Base-by-base conservation (phyloP, 768 basidiomycete genomes). In the Kwoniella sp. region DNA sequence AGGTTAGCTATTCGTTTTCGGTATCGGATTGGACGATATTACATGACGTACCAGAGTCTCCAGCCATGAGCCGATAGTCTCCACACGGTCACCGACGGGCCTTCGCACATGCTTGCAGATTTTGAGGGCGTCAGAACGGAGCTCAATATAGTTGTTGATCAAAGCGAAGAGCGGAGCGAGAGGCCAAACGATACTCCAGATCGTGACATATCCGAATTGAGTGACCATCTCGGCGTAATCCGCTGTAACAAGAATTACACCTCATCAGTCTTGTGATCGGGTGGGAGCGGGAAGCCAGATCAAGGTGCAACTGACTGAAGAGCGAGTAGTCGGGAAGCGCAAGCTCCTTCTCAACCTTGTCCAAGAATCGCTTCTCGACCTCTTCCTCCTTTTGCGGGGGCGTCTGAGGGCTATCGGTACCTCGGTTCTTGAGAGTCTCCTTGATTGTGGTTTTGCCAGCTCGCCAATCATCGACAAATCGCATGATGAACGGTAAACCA, bases 211-310 rank as follows among this genome's bases (percentile, higher is more conserved):
- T 0, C 95, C 94, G 78, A 95, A 96, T 74, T 82, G 81, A 9
- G 90, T 89, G 17, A 91, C 91, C 94, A 99, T 97, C 82, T 99
- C 96, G 73, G 87, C 88, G 81, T 95, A 99, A 82, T 97, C 95
- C 58, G 74, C 82, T 82, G 34, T 23, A 47, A 59, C 20, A 28
- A 22, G 15, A 48, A 22, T 7, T 47, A 41, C 53, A 11, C 9
- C 41, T 25, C 20, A 48, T 30, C 47, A 60, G 38, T 37, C 55
- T 30, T 37, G 34, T 7, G 4, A 34, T 26, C 58, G 25, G 5
- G 29, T 29, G 45, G 11, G 28, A 22, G 47, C 13, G 63, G 25
- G 4, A 50, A 51, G 26, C 13, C n/a, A 28, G 22, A 37, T 20
- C 20, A n/a, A 57, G n/a, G 15, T 13, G 37, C 2, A 4, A 76